Evolutionary conservation across 116 monocot genomes (phyloP).

Genomic region (Phalaenopsis hybrid): DNA sequence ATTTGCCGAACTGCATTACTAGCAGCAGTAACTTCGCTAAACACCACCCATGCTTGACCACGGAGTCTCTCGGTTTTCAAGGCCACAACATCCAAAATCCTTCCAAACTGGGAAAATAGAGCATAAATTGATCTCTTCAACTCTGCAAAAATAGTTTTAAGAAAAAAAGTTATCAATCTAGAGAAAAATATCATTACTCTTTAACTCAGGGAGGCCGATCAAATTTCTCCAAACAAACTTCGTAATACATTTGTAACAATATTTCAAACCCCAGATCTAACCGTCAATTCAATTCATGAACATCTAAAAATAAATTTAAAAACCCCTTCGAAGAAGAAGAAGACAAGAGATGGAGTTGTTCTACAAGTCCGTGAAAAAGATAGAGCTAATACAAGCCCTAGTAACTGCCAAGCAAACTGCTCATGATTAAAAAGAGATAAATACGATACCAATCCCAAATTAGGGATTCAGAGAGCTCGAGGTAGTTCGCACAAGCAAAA

Average conservation of each 20-base stretch:
- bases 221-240: background rate
- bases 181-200: background rate
- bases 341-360: background rate
- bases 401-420: background rate
- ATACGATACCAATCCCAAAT: background rate
- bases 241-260: background rate
- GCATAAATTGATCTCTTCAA: slow-evolving; percentile 91
- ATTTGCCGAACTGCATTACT: slow-evolving; percentile 85
- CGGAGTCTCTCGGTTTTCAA: slow-evolving; percentile 74
- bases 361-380: too few relatives aligned
- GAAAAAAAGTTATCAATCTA: background rate
- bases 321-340: background rate
- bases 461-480: background rate
- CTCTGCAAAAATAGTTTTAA: slow-evolving; percentile 31
- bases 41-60: slow-evolving; percentile 95
- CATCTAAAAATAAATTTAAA: background rate
- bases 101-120: slow-evolving; percentile 88
- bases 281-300: background rate
- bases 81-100: slow-evolving; percentile 87
- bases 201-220: background rate
- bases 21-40: slow-evolving; percentile 88
- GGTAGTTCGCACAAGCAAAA: background rate
- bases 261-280: background rate
- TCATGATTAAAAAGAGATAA: background rate
- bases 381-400: background rate